Base-by-base conservation (phyloP, 257 asterid species). In the Cordia subcordata region DNA sequence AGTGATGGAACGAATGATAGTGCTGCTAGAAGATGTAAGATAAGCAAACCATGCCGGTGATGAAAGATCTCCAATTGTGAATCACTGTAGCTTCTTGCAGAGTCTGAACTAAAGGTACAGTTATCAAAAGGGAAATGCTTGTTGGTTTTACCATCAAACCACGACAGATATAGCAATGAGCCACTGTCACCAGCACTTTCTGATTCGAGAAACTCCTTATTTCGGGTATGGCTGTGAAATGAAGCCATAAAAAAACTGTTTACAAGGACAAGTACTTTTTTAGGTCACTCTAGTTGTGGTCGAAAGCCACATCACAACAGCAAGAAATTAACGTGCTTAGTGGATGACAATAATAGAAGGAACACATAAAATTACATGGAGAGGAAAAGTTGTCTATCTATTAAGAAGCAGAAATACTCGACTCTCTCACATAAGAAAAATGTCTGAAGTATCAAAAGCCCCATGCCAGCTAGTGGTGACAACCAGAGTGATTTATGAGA, bases 1-100 rank as follows among this genome's bases (percentile, higher is more conserved):
- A 92, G 76, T 42, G 99, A 92, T 55, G 99, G 99, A 65, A 78
- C 78, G 72, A 92, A 92, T 90, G 83, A 85, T 42, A 78, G 70
- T 49, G 83, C 76, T 49, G 95, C 94, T 33, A 92, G 85, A 68
- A 92, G 72, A 79, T 88, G 96, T 53, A 92, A 73, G 55, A 82
- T 66, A 47, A 92, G 88, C 76, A 92, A 71, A 46, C 96, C 99
- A 71, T 88, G 99, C 44, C 77, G 79, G 74, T 88, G 95, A 70
- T 92, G 80, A 81, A 86, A 92, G 78, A 83, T 80, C 81, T 92
- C 99, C 66, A 88, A 67, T 33, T 86, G 96, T 17, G 89, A 71
- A 32, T 88, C 96, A 64, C 69, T 74, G 52, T 82, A 92, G 83
- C 94, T 78, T 76, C 82, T 78, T 39, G 73, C 75, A 64, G 85